Conservation (phyloP, 2,329 filamentous ascomycete species). For the Colletotrichum orchidophilum region DNA sequence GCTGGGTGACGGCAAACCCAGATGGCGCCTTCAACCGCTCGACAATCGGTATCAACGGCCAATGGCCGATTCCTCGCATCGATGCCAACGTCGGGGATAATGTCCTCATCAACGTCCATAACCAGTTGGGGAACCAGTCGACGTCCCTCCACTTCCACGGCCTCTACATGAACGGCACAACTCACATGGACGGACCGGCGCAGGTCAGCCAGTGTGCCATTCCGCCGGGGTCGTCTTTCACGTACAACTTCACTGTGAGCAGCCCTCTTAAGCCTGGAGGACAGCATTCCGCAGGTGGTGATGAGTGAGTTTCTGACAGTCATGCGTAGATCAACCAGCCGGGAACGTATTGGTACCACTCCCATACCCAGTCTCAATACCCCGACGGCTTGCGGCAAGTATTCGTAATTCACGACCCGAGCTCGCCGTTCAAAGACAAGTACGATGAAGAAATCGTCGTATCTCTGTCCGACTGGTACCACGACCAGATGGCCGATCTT, state of each 20-base stretch:
- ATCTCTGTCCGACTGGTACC: slow-evolving; percentile 78
- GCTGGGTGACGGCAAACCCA: slow-evolving; percentile 77
- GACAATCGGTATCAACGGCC: slow-evolving; percentile 80
- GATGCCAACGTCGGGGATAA: slow-evolving; percentile 70
- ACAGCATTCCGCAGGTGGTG: no score
- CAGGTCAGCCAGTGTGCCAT: slow-evolving; percentile 76
- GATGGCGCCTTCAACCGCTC: slow-evolving; percentile 72
- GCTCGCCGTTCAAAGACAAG: slow-evolving; percentile 63
- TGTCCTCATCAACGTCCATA: slow-evolving; percentile 66
- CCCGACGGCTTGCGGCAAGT: slow-evolving; percentile 75
- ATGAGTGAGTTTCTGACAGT: background rate
- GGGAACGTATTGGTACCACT: slow-evolving; percentile 85
- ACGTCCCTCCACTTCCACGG: slow-evolving; percentile 78
- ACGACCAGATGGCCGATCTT: slow-evolving; percentile 62
- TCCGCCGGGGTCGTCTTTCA: slow-evolving; percentile 69
- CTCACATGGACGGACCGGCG: slow-evolving; percentile 75
- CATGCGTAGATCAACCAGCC: slow-evolving; percentile 64
- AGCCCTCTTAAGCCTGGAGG: no score
- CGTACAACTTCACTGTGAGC: slow-evolving; percentile 73
- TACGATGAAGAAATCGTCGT: slow-evolving; percentile 72
- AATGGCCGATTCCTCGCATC: slow-evolving; percentile 78
- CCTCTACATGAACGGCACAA: slow-evolving; percentile 72
- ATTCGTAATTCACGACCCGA: slow-evolving; percentile 70
- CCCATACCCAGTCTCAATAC: slow-evolving; percentile 73
- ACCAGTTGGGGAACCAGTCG: slow-evolving; percentile 68